Conservation (phyloP, 192 early-diverging fungal species). For the Piromyces finnis region DNA sequence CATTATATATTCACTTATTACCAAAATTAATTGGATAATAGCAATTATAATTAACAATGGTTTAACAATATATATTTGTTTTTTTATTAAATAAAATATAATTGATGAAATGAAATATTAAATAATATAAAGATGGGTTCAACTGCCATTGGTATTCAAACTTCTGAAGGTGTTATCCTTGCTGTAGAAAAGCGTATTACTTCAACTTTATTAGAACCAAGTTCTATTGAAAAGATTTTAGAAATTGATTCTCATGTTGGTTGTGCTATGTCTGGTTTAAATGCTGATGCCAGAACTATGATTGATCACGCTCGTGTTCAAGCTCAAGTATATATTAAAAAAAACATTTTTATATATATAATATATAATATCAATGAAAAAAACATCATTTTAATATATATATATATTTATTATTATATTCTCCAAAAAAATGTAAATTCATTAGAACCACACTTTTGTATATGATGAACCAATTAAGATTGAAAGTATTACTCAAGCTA, state of each 20-base stretch:
- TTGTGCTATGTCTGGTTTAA: constrained; percentile 92
- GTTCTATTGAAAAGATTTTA: constrained; percentile 94
- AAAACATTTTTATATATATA: neutral
- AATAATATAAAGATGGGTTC: constrained; percentile 56
- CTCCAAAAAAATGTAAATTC: no score
- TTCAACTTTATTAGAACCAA: constrained; percentile 75
- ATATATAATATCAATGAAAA: neutral
- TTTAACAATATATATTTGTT: no score
- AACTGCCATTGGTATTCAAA: constrained; percentile 95
- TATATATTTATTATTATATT: neutral
- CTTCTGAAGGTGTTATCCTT: constrained; percentile 77
- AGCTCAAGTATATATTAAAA: constrained; percentile 86
- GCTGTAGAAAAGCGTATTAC: constrained; percentile 97
- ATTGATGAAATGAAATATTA: neutral
- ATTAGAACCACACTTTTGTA: constrained; percentile 81
- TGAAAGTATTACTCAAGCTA: constrained; percentile 89
- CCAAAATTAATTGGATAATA: no score
- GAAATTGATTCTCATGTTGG: constrained; percentile 92
- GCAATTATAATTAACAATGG: no score
- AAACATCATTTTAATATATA: constrained; percentile 2
- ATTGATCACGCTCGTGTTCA: constrained; percentile 94
- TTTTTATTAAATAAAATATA: neutral
- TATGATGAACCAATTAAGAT: constrained; percentile 92
- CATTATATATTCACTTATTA: no score
- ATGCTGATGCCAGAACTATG: constrained; percentile 92